Percentiles rank a stretch among this genome's conserved stretches.
Conservation (phyloP, 495 filamentous ascomycete genomes). For the Entonaema liquescens region DNA sequence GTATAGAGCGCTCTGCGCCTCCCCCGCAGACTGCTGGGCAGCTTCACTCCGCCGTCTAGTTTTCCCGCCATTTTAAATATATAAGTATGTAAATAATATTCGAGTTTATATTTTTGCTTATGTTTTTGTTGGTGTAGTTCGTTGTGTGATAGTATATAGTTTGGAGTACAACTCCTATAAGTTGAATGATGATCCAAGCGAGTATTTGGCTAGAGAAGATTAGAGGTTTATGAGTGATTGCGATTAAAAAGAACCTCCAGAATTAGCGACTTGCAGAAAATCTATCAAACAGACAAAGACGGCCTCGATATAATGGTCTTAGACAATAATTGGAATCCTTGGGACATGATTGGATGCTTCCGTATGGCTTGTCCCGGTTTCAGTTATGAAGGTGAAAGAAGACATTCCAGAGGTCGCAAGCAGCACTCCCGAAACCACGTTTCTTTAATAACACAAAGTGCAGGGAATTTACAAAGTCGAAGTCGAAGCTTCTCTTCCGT, state of each 20-base stretch:
- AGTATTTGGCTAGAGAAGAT: not conserved
- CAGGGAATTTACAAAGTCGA: constrained; percentile 6
- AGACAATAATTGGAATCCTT: constrained; percentile 23
- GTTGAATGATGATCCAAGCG: not conserved
- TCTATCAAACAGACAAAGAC: constrained; percentile 19
- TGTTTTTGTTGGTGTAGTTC: not conserved
- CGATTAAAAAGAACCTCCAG: constrained; percentile 8
- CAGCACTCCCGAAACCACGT: constrained; percentile 4
- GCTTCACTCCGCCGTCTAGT: not conserved
- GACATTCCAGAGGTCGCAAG: constrained; percentile 37
- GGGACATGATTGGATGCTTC: constrained; percentile 38
- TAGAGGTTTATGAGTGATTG: constrained; percentile 7
- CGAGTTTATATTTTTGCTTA: not conserved
- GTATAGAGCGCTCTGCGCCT: not conserved
- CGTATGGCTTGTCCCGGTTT: constrained; percentile 39
- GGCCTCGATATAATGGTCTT: not conserved
- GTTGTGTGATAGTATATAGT: not conserved
- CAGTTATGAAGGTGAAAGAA: constrained; percentile 20
- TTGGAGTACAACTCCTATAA: not conserved
- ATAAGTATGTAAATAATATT: not conserved
- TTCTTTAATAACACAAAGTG: constrained; percentile 7
- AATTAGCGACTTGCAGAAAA: constrained; percentile 15
- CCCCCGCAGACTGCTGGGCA: not conserved
- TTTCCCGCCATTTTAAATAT: constrained; percentile 5
- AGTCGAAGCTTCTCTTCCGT: constrained; percentile 11